Base-by-base conservation (phyloP, 2,329 filamentous ascomycete species). In the Neodidymelliopsis sp. region DNA sequence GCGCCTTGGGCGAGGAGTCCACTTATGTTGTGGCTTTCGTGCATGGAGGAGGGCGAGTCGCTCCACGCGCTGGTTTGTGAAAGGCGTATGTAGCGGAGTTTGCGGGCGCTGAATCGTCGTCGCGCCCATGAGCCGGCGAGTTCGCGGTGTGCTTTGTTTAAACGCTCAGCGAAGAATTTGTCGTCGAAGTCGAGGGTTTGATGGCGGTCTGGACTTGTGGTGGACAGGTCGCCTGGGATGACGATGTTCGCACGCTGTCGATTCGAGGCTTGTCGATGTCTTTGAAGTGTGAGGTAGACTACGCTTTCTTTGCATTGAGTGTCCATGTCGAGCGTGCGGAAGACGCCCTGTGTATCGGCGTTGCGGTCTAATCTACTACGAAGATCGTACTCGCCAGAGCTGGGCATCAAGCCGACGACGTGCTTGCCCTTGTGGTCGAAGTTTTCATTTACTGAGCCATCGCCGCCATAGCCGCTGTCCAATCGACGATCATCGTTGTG, bases 121-220 rank as follows among this genome's bases (percentile, higher is more conserved):
- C 51, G 35, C 12, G 60, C 15, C 62, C 64, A 65, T 3, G 52
- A 42, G 4, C 67, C 66, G 6, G 61, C 48, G 4, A 71, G 56
- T 4, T 35, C 36, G 5, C 34, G 30, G 19, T 71, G 58, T 11
- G 43, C 56, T 9, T 19, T 27, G 7, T 50, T 54, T 2, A 70
- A 39, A 11, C 46, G 39, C 4, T 57, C 31, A 0, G 67, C 66
- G 20, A 71, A 56, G 27, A 54, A 54, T 9, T 49, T 53, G 45
- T 71, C 67, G 44, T 70, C 68, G 25, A 69, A 71, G 16, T 65
- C 61, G 9, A 59, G 18, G 25, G 39, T 39, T 11, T 30, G 25
- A 18, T 42, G 38, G 23, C 59, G 29, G 13, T 57, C 55, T 6
- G 59, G 47, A 49, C 58, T 58, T 3, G 59, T 23, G 4, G 50